Percentiles rank a stretch among this genome's conserved stretches.
phyloP scores from a whole-genome alignment of 2,329 filamentous ascomycete species.

The Aspergillus chevalieri region DNA sequence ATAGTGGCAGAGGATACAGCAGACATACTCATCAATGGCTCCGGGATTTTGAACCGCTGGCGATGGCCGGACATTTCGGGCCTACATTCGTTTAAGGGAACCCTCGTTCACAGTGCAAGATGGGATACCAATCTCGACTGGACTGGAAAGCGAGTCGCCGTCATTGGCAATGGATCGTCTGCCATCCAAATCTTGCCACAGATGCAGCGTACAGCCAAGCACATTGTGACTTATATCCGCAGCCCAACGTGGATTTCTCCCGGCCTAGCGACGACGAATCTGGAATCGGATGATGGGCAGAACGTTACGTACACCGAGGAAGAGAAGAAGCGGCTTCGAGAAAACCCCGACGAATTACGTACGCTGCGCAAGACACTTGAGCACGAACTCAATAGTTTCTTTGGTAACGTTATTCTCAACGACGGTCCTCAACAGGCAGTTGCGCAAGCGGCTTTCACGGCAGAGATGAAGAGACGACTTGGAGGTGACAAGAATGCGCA shows the following conservation, averaged over 20 bases:
- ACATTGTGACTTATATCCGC: slow-evolving; percentile 22
- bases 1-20: slow-evolving; percentile 12
- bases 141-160: slow-evolving; percentile 19
- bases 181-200: slow-evolving; percentile 29
- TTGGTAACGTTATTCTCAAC: slow-evolving; percentile 1
- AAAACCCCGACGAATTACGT: slow-evolving; percentile 9
- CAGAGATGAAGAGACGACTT: slow-evolving; percentile 5
- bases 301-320: slow-evolving; percentile 23
- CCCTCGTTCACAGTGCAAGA: slow-evolving; percentile 20
- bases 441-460: slow-evolving; percentile 1
- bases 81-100: slow-evolving; percentile 18
- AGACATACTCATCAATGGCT: slow-evolving; percentile 21
- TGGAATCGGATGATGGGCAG: slow-evolving; percentile 13
- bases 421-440: background rate
- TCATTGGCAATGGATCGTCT: slow-evolving; percentile 28
- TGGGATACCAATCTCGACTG: slow-evolving; percentile 22
- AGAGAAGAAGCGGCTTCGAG: slow-evolving; percentile 15
- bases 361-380: slow-evolving; percentile 7
- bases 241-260: slow-evolving; percentile 23
- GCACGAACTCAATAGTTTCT: slow-evolving; percentile 1
- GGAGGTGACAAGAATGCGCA: background rate
- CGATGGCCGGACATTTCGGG: slow-evolving; percentile 27
- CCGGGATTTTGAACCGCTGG: slow-evolving; percentile 18
- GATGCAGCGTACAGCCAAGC: slow-evolving; percentile 13
- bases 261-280: slow-evolving; percentile 12